A percentile compares a stretch with the other conserved stretches of the same genome.
phyloP scores from a whole-genome alignment of 495 filamentous ascomycete species.

The Letharia columbiana region DNA sequence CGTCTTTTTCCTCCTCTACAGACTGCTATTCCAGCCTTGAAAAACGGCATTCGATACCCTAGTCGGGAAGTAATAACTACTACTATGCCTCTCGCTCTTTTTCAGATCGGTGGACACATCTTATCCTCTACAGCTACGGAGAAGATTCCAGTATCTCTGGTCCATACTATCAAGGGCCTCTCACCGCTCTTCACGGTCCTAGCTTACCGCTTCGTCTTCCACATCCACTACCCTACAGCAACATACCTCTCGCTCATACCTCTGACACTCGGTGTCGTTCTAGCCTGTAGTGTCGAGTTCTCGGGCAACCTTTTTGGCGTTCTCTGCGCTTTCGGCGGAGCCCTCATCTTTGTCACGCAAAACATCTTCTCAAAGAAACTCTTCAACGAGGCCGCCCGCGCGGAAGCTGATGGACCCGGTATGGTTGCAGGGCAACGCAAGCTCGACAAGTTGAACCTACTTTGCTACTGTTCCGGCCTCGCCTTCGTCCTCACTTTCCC shows the following conservation, averaged over 20 bases:
- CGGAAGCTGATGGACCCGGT: conserved; percentile 58
- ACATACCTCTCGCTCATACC: conserved; percentile 93
- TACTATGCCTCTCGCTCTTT: conserved; percentile 80
- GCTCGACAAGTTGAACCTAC: conserved; percentile 91
- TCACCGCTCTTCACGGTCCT: conserved; percentile 93
- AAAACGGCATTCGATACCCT: conserved; percentile 72
- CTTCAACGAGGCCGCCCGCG: conserved; percentile 88
- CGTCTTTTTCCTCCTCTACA: conserved; percentile 58
- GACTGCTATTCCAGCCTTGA: conserved; percentile 63
- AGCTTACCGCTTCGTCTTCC: conserved; percentile 81
- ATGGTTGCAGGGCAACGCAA: conserved; percentile 51
- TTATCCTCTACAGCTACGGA: conserved; percentile 86
- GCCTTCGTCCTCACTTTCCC: conserved; percentile 87
- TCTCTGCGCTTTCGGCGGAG: conserved; percentile 72
- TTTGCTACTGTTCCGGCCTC: conserved; percentile 90
- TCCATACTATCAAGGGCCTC: conserved; percentile 99
- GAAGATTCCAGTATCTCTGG: conserved; percentile 90
- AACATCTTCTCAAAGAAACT: conserved; percentile 98
- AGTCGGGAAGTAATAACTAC: conserved; percentile 75
- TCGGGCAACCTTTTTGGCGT: conserved; percentile 83
- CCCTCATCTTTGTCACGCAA: conserved; percentile 93
- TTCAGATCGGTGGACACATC: conserved; percentile 91
- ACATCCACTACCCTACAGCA: conserved; percentile 74
- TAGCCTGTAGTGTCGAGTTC: conserved; percentile 87
- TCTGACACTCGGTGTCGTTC: conserved; percentile 84